These are phyloP conservation scores for Boletus tomentosulus DNA, from an alignment of 768 basidiomycete genomes.

Conservation along the genomic window DNA sequence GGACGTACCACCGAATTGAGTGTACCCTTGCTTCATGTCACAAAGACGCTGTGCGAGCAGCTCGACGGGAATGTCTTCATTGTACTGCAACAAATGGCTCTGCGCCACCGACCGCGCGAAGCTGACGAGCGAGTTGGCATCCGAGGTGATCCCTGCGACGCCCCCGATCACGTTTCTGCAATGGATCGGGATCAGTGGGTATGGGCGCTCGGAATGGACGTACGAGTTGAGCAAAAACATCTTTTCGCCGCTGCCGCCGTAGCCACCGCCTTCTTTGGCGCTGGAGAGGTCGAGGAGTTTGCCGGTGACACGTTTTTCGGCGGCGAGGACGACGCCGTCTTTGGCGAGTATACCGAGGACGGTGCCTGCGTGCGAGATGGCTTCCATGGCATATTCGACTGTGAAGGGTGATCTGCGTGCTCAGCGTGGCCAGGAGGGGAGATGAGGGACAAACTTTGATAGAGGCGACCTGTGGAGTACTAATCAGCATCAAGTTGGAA, in stretches of 20 bases:
- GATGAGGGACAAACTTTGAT: conserved; percentile 70
- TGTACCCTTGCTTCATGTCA: conserved; percentile 98
- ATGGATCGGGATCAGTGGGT: not conserved
- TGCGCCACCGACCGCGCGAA: conserved; percentile 91
- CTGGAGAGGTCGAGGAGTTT: conserved; percentile 91
- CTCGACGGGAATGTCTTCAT: conserved; percentile 98
- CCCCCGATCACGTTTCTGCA: conserved; percentile 90
- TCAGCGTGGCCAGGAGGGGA: not conserved
- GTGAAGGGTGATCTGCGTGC: conserved; percentile 3
- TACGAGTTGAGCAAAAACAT: conserved; percentile 92
- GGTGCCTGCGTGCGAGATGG: conserved; percentile 93
- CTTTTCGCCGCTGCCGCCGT: conserved; percentile 97
- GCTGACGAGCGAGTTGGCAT: conserved; percentile 96
- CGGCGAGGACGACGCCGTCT: conserved; percentile 88
- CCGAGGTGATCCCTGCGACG: conserved; percentile 93
- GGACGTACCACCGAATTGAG: conserved; percentile 86
- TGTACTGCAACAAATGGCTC: conserved; percentile 81
- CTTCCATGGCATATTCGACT: conserved; percentile 99
- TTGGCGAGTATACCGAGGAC: conserved; percentile 90
- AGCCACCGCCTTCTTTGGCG: conserved; percentile 75
- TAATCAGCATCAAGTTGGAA: conserved; percentile 2
- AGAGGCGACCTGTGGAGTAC: conserved; percentile 75
- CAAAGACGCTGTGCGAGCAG: conserved; percentile 90
- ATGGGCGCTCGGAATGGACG: conserved; percentile 18
- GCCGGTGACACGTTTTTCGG: conserved; percentile 97